Conservation (phyloP, 352 stramenopile genomes). For the Lagenidium sp. region DNA sequence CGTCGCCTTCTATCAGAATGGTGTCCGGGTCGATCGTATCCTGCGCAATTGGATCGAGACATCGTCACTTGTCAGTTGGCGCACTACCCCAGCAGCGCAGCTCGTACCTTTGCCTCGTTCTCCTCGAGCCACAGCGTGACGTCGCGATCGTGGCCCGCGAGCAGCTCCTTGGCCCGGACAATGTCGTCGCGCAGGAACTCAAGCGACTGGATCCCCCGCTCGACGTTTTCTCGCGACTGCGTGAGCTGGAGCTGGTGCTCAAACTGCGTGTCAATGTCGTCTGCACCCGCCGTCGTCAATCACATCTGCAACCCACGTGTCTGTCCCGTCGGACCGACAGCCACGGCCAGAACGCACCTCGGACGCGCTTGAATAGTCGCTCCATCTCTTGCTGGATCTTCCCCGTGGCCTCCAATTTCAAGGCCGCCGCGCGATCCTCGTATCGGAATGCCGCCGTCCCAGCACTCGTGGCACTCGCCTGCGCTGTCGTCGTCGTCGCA, state of each 20-base stretch:
- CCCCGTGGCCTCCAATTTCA: slow-evolving; percentile 68
- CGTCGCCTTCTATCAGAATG: slow-evolving; percentile 70
- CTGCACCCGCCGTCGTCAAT: slow-evolving; percentile 8
- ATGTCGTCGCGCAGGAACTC: slow-evolving; percentile 66
- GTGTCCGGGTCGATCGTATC: slow-evolving; percentile 68
- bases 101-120: slow-evolving; percentile 55
- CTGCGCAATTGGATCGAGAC: slow-evolving; percentile 9
- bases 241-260: slow-evolving; percentile 79
- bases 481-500: not conserved
- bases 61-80: too few species aligned
- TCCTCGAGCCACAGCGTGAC: slow-evolving; percentile 59
- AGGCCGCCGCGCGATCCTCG: slow-evolving; percentile 34
- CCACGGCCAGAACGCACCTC: slow-evolving; percentile 24
- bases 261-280: slow-evolving; percentile 82
- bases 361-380: slow-evolving; percentile 68
- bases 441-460: too few species aligned
- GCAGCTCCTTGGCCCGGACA: slow-evolving; percentile 28
- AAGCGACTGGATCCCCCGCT: slow-evolving; percentile 67
- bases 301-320: too few species aligned
- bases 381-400: slow-evolving; percentile 79
- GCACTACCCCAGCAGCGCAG: too few species aligned
- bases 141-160: slow-evolving; percentile 52
- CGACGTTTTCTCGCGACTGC: slow-evolving; percentile 68
- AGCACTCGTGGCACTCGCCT: slow-evolving; percentile 3
- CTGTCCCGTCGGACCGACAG: too few species aligned